Evolutionary conservation across 139 green algal genomes (phyloP).

Genomic region (Tetraselmis striata): DNA sequence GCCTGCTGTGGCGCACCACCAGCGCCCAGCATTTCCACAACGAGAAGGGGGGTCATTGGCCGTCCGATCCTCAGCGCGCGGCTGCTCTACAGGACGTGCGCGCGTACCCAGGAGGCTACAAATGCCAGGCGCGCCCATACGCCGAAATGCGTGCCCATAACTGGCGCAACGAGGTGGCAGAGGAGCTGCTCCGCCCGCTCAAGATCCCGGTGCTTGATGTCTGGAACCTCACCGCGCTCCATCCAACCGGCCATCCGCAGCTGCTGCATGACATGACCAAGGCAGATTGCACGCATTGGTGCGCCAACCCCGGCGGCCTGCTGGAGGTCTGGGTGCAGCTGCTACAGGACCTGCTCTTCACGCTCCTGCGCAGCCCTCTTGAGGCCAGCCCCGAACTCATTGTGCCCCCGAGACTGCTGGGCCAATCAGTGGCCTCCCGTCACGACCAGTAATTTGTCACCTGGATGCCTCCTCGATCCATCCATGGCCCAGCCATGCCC

Average conservation of each 20-base stretch:
- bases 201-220: neutral
- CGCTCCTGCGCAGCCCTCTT: neutral
- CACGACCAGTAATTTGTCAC: too few species aligned
- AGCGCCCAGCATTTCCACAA: neutral
- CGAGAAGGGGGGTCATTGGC: neutral
- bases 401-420: too few species aligned
- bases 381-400: too few species aligned
- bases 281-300: neutral
- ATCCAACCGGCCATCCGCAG: neutral
- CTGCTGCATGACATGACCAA: neutral
- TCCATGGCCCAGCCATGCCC: too few species aligned
- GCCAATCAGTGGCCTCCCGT: too few species aligned
- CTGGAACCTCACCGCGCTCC: neutral
- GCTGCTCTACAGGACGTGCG: neutral
- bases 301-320: neutral
- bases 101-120: neutral
- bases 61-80: neutral
- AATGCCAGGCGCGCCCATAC: neutral
- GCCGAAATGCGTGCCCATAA: neutral
- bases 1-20: neutral
- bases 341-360: neutral
- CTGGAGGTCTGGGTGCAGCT: neutral
- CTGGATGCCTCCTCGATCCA: too few species aligned
- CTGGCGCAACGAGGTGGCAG: neutral
- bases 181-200: neutral